Evolutionary conservation across 176 grass and related monocot genomes (phyloP).

Genomic region (Phoenix roebelenii): DNA sequence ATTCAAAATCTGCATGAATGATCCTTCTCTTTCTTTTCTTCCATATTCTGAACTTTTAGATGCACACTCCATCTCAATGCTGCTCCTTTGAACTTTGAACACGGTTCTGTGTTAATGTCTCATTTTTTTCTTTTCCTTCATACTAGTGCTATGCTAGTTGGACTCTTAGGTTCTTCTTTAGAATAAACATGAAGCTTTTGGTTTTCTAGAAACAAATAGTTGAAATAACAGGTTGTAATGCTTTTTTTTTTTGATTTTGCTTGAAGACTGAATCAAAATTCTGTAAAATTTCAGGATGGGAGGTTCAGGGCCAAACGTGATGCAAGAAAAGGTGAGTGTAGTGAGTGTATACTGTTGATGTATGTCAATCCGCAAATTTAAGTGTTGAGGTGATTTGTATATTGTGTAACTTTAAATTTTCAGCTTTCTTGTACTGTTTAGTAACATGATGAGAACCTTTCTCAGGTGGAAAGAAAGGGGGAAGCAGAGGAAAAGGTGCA

Average conservation of each 20-base stretch:
- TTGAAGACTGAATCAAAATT: conserved; percentile 9
- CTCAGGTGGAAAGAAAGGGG: conserved; percentile 74
- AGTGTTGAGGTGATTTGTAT: no score
- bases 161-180: no score
- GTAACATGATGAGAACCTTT: conserved; percentile 20
- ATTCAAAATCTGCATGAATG: no score
- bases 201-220: neutral
- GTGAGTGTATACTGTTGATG: conserved; percentile 1
- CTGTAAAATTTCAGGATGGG: conserved; percentile 58
- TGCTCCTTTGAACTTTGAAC: no score
- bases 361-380: neutral
- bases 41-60: no score
- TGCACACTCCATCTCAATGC: no score
- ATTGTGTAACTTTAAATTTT: neutral
- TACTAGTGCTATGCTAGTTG: no score
- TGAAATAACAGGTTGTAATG: neutral
- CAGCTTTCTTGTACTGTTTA: neutral
- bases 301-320: conserved; percentile 86
- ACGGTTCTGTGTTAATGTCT: no score
- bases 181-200: no score
- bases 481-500: conserved; percentile 58
- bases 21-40: no score
- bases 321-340: conserved; percentile 67
- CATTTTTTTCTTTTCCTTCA: no score
- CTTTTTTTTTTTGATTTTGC: conserved; percentile 2